phyloP scores from a whole-genome alignment of 2,329 filamentous ascomycete genomes.

The Paecilomyces formosus region DNA sequence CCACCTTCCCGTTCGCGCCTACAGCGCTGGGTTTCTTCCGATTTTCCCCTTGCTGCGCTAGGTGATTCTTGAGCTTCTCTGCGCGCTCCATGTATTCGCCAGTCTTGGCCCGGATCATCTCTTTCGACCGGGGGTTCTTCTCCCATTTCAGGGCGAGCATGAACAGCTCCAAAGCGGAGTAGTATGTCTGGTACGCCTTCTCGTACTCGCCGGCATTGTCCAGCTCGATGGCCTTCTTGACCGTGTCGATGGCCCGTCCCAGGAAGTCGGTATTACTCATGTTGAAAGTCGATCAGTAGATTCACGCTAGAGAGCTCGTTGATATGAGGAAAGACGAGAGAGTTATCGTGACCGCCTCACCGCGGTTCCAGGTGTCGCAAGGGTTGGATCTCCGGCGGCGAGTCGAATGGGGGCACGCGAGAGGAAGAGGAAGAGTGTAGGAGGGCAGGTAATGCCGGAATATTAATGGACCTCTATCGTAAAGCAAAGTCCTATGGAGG shows the following conservation, averaged over 20 bases:
- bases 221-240: conserved; percentile 94
- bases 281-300: conserved; percentile 20
- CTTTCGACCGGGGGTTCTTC: conserved; percentile 95
- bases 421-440: not conserved
- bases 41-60: conserved; percentile 53
- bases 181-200: conserved; percentile 93
- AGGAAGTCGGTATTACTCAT: conserved; percentile 98
- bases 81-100: conserved; percentile 97
- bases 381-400: conserved; percentile 1
- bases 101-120: conserved; percentile 93
- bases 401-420: not conserved
- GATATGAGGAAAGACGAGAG: not conserved
- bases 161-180: conserved; percentile 91
- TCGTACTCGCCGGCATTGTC: conserved; percentile 96
- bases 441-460: not conserved
- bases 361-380: conserved; percentile 1
- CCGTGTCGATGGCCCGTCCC: conserved; percentile 89
- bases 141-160: conserved; percentile 99
- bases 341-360: not conserved
- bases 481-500: not conserved
- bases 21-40: conserved; percentile 46
- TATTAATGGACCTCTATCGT: not conserved
- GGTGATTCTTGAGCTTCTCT: conserved; percentile 91
- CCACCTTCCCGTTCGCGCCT: conserved; percentile 45
- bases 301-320: conserved; percentile 5